Conservation (phyloP, 768 basidiomycete species). For the Calvatia gigantea region DNA sequence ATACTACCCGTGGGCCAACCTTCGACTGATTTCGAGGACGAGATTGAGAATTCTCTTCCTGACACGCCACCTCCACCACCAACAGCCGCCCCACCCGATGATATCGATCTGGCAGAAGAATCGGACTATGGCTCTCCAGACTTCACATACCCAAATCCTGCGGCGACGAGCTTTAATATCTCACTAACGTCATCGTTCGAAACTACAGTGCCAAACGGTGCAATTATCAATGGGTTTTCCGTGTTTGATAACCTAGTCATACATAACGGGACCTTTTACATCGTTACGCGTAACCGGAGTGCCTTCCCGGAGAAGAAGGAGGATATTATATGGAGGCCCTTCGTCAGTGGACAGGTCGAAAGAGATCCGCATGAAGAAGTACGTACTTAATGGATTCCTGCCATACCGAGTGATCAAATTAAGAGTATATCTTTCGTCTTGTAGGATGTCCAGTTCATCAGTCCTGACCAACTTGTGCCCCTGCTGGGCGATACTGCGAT, state of each 20-base stretch:
- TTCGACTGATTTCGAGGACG: neutral
- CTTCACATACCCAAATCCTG: neutral
- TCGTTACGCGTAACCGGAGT: constrained; percentile 41
- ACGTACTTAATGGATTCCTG: constrained; percentile 6
- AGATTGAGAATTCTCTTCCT: too few relatives aligned
- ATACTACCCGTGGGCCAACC: neutral
- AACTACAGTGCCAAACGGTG: constrained; percentile 2
- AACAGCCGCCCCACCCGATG: too few relatives aligned
- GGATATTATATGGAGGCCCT: constrained; percentile 32
- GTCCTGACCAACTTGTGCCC: constrained; percentile 16
- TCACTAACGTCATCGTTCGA: neutral
- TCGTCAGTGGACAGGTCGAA: constrained; percentile 18
- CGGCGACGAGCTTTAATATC: neutral
- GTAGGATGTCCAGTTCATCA: constrained; percentile 27
- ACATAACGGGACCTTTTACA: constrained; percentile 66
- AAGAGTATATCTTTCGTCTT: neutral
- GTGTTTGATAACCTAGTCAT: constrained; percentile 72
- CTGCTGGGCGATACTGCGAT: constrained; percentile 22
- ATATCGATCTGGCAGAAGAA: neutral
- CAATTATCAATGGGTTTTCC: constrained; percentile 55
- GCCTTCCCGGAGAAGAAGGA: constrained; percentile 42
- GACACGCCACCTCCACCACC: too few relatives aligned
- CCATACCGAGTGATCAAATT: neutral
- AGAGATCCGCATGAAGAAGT: constrained; percentile 30
- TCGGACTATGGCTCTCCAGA: neutral